Evolutionary conservation across 2,329 filamentous ascomycete genomes (phyloP).

Genomic region (Acrodontium crateriforme): DNA sequence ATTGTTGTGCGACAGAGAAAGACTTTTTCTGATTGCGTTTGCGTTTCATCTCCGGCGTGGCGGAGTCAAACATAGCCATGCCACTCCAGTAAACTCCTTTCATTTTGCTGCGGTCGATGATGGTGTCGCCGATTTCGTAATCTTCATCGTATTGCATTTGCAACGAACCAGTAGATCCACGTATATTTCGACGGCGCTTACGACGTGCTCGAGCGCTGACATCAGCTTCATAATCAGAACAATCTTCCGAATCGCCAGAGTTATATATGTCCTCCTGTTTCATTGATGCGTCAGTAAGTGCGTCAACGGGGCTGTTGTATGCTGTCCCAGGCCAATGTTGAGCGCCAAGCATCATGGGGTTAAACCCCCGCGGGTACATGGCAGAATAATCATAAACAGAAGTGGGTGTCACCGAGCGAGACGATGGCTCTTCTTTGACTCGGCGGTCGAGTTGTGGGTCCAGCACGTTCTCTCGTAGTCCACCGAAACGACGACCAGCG

Average conservation of each 20-base stretch:
- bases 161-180: constrained; percentile 2
- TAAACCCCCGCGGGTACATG: too few relatives aligned
- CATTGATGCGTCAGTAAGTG: too few relatives aligned
- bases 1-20: constrained; percentile 51
- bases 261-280: constrained; percentile 16
- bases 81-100: constrained; percentile 65
- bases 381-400: too few relatives aligned
- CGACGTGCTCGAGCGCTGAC: too few relatives aligned
- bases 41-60: constrained; percentile 56
- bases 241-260: constrained; percentile 3
- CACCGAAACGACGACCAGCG: constrained; percentile 1
- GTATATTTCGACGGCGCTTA: constrained; percentile 2
- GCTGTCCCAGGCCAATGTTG: too few relatives aligned
- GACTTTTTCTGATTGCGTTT: constrained; percentile 70
- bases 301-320: too few relatives aligned
- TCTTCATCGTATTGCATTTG: constrained; percentile 8
- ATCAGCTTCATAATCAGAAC: constrained; percentile 2
- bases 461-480: constrained; percentile 16
- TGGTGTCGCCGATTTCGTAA: constrained; percentile 11
- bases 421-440: constrained; percentile 13
- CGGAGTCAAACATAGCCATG: constrained; percentile 72
- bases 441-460: constrained; percentile 18
- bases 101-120: constrained; percentile 34
- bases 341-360: too few relatives aligned
- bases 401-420: constrained; percentile 16